Evolutionary conservation across 345 rosid species (phyloP).

Genomic region (Tarenaya hassleriana): DNA sequence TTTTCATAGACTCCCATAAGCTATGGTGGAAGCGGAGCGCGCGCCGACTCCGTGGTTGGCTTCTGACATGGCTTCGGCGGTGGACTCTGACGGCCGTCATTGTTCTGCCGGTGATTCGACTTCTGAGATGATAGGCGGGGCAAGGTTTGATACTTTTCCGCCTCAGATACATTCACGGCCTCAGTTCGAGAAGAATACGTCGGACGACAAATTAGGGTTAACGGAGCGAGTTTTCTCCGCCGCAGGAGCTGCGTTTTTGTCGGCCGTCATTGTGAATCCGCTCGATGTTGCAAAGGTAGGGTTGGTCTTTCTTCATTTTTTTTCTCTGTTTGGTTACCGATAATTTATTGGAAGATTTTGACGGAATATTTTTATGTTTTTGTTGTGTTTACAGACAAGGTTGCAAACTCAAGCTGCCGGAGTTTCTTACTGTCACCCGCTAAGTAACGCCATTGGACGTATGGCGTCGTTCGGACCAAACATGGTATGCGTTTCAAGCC

Average conservation of each 20-base stretch:
- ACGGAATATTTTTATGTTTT: neutral
- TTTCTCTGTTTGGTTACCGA: neutral
- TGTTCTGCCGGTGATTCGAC: slow-evolving; percentile 10
- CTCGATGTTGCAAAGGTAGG: slow-evolving; percentile 87
- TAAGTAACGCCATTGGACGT: slow-evolving; percentile 66
- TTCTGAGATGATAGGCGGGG: slow-evolving; percentile 14
- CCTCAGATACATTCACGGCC: slow-evolving; percentile 21
- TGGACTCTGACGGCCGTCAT: slow-evolving; percentile 1
- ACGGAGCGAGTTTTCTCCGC: slow-evolving; percentile 75
- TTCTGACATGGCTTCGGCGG: slow-evolving; percentile 22
- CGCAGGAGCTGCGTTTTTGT: slow-evolving; percentile 87
- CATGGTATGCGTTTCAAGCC: slow-evolving; percentile 45
- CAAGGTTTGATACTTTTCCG: slow-evolving; percentile 14
- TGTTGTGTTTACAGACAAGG: slow-evolving; percentile 54
- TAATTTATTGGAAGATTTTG: too few relatives aligned
- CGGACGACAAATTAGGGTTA: slow-evolving; percentile 47
- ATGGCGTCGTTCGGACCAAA: slow-evolving; percentile 92
- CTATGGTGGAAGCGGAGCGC: slow-evolving; percentile 27
- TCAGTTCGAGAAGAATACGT: slow-evolving; percentile 14
- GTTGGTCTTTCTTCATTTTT: too few relatives aligned
- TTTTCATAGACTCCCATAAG: too few relatives aligned
- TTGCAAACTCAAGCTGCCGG: slow-evolving; percentile 99
- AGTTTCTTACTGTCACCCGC: slow-evolving; percentile 75
- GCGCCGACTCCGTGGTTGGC: slow-evolving; percentile 26
- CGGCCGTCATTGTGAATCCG: slow-evolving; percentile 83